A percentile compares a stretch with the other conserved stretches of the same genome.
These are phyloP conservation scores for Rhodosorus marinus DNA, from an alignment of 23 red algal genomes.

Conservation along the genomic window DNA sequence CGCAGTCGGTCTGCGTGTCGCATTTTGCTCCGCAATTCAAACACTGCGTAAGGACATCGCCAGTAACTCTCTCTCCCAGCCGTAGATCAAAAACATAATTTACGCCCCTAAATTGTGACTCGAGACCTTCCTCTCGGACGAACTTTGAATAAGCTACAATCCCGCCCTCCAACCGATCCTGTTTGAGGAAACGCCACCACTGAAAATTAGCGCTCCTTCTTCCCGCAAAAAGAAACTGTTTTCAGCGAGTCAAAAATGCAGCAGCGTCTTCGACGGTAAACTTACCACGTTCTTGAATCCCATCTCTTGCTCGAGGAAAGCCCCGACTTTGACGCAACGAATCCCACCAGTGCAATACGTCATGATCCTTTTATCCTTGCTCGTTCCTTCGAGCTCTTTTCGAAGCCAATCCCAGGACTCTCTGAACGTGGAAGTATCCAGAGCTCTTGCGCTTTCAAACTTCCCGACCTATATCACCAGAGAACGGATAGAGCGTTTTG, in stretches of 20 bases:
- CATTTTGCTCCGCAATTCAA: constrained; percentile 43
- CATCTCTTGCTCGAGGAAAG: constrained; percentile 52
- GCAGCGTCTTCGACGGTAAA: too few relatives aligned
- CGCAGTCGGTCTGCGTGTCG: constrained; percentile 48
- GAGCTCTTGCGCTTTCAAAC: constrained; percentile 37
- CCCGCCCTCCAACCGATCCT: constrained; percentile 44
- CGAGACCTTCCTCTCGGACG: constrained; percentile 6
- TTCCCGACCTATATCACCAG: too few relatives aligned
- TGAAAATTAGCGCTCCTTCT: too few relatives aligned
- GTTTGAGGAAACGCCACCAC: too few relatives aligned
- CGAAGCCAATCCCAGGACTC: constrained; percentile 55
- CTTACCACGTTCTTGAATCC: constrained; percentile 62
- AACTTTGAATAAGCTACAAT: constrained; percentile 74
- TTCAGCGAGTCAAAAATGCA: too few relatives aligned
- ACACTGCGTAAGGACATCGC: constrained; percentile 42
- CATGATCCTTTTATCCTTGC: constrained; percentile 25
- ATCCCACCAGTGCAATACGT: constrained; percentile 92
- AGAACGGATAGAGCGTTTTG: too few relatives aligned
- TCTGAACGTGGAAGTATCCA: constrained; percentile 52
- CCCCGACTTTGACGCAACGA: constrained; percentile 76
- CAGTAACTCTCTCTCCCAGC: constrained; percentile 43
- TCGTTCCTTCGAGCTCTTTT: constrained; percentile 11
- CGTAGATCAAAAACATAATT: constrained; percentile 76
- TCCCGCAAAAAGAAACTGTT: too few relatives aligned
- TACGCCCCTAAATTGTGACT: constrained; percentile 46